Conservation (phyloP, 2,329 filamentous ascomycete genomes). For the Pseudocercospora ulei region DNA sequence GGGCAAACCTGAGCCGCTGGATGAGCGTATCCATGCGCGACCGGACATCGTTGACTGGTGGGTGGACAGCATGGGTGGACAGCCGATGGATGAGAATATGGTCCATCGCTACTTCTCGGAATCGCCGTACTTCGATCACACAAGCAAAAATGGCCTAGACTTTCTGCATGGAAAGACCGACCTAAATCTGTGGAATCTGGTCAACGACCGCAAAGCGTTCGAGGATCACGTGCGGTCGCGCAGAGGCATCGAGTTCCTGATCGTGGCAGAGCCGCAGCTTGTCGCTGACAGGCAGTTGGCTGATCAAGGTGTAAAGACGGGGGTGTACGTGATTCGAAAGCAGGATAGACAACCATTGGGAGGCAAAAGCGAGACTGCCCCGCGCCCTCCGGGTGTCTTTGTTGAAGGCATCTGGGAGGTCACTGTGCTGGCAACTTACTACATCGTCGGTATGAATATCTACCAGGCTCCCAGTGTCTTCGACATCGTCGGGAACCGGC, state of each 20-base stretch:
- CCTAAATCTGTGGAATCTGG: slow-evolving; percentile 42
- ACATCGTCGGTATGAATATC: slow-evolving; percentile 51
- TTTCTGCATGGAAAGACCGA: slow-evolving; percentile 46
- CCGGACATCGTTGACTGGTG: slow-evolving; percentile 29
- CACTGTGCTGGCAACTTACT: slow-evolving; percentile 50
- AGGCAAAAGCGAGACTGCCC: slow-evolving; percentile 32
- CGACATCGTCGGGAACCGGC: slow-evolving; percentile 45
- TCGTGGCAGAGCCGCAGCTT: slow-evolving; percentile 49
- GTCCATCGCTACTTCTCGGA: slow-evolving; percentile 54
- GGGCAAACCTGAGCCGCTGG: slow-evolving; percentile 19
- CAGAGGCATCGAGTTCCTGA: slow-evolving; percentile 51
- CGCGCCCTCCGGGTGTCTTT: slow-evolving; percentile 33
- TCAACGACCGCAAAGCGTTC: slow-evolving; percentile 49
- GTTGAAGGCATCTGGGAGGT: slow-evolving; percentile 44
- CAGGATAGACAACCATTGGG: slow-evolving; percentile 43
- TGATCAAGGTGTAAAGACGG: slow-evolving; percentile 34
- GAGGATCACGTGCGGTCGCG: slow-evolving; percentile 48
- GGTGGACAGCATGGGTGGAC: slow-evolving; percentile 18
- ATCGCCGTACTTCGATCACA: slow-evolving; percentile 54
- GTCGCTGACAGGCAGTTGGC: slow-evolving; percentile 35
- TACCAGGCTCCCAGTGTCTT: slow-evolving; percentile 54
- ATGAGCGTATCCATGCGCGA: slow-evolving; percentile 24
- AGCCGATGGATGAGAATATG: slow-evolving; percentile 36
- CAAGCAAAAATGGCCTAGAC: slow-evolving; percentile 52
- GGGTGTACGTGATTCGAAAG: slow-evolving; percentile 53